phyloP scores from a whole-genome alignment of 2,329 filamentous ascomycete species.

The Fusarium marasasianum region DNA sequence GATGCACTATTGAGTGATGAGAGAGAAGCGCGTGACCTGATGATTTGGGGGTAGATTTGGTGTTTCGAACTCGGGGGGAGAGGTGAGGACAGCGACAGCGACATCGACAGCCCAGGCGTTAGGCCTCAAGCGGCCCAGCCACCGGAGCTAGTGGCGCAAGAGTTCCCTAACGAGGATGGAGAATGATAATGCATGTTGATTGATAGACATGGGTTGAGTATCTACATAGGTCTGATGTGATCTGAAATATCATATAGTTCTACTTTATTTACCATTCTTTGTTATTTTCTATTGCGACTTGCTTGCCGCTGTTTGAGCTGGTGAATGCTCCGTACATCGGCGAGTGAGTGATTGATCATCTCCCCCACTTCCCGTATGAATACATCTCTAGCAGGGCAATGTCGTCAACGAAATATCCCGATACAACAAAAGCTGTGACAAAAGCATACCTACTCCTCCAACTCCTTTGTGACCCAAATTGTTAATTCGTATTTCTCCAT shows the following conservation, averaged over 20 bases:
- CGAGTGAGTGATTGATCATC: neutral
- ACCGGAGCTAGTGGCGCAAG: slow-evolving; percentile 14
- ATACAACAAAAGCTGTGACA: neutral
- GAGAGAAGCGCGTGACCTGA: neutral
- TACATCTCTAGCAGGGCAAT: neutral
- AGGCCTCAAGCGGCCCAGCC: slow-evolving; percentile 17
- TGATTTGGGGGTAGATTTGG: neutral
- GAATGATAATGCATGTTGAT: slow-evolving; percentile 11
- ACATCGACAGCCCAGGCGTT: neutral
- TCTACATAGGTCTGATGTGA: neutral
- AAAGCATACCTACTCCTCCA: neutral
- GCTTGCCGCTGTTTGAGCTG: neutral
- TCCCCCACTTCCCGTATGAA: neutral
- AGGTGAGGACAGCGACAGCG: neutral
- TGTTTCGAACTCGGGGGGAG: slow-evolving; percentile 4
- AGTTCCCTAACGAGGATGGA: neutral
- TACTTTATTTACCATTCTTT: no score
- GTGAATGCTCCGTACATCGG: neutral
- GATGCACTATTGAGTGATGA: neutral
- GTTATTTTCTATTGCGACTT: no score
- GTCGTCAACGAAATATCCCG: neutral
- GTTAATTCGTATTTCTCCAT: no score
- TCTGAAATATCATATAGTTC: neutral
- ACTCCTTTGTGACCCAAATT: neutral
- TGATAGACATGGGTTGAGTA: neutral